Percentiles rank a stretch among this genome's conserved stretches.
phyloP scores from a whole-genome alignment of 495 filamentous ascomycete species.

The Neurospora africana region DNA sequence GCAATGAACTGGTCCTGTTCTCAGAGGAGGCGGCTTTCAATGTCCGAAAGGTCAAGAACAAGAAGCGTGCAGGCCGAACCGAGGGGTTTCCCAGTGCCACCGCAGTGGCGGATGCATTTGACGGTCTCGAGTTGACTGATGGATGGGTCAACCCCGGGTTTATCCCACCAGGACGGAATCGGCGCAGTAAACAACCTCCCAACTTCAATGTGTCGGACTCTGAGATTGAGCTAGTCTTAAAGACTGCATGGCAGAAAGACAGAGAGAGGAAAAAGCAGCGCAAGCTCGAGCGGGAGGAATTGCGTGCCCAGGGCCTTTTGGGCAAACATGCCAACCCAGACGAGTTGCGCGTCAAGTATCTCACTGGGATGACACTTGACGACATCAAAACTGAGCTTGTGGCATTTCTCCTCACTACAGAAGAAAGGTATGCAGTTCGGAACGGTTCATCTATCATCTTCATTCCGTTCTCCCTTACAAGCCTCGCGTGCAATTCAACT shows the following conservation, averaged over 20 bases:
- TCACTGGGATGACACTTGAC: conserved; percentile 55
- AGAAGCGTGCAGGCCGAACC: conserved; percentile 3
- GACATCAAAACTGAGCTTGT: conserved; percentile 65
- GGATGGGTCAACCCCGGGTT: conserved; percentile 50
- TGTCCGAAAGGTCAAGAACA: not conserved
- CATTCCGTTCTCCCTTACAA: not conserved
- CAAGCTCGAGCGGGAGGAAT: conserved; percentile 68
- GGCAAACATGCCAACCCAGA: conserved; percentile 52
- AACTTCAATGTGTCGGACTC: conserved; percentile 56
- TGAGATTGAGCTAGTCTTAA: conserved; percentile 56
- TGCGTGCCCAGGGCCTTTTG: conserved; percentile 69
- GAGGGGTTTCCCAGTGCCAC: conserved; percentile 42
- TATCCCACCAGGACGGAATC: conserved; percentile 47
- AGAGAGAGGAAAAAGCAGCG: conserved; percentile 67
- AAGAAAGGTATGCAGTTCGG: conserved; percentile 46
- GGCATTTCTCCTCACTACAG: conserved; percentile 54
- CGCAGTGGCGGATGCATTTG: conserved; percentile 61
- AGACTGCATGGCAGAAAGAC: conserved; percentile 61
- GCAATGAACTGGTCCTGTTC: conserved; percentile 47
- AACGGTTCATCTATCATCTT: not conserved
- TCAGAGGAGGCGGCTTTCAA: conserved; percentile 20
- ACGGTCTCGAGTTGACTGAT: conserved; percentile 76
- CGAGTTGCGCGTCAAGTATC: conserved; percentile 63
- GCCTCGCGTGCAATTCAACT: conserved; percentile 2
- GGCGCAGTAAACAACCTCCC: conserved; percentile 35